phyloP scores from a whole-genome alignment of 2,329 filamentous ascomycete genomes.

The Pestalotiopsis sp. region DNA sequence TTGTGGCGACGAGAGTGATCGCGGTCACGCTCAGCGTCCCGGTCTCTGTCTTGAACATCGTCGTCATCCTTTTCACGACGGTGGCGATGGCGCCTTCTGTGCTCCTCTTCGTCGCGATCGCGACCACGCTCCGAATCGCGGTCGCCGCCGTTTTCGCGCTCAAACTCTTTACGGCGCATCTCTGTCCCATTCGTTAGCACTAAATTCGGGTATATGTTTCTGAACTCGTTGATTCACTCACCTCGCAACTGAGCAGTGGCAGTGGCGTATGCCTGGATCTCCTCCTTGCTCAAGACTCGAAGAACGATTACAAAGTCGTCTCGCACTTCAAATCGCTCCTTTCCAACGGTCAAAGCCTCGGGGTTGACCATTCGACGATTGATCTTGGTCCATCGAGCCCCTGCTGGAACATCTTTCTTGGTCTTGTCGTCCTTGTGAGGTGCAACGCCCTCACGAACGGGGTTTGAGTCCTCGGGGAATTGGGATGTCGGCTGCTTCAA shows the following conservation, averaged over 20 bases:
- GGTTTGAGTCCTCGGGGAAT: conserved; percentile 84
- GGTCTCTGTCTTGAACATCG: conserved; percentile 23
- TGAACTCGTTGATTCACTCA: conserved; percentile 39
- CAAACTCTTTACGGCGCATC: conserved; percentile 41
- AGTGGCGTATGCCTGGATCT: conserved; percentile 84
- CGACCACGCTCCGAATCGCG: conserved; percentile 20
- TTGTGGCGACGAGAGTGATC: conserved; percentile 25
- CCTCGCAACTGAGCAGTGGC: conserved; percentile 81
- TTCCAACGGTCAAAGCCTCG: conserved; percentile 79
- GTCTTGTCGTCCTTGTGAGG: conserved; percentile 86
- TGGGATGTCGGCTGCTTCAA: conserved; percentile 77
- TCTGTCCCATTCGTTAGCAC: conserved; percentile 31
- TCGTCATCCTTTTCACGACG: conserved; percentile 32
- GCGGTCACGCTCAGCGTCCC: conserved; percentile 23
- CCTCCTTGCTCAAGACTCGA: conserved; percentile 80
- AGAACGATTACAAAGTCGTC: conserved; percentile 92
- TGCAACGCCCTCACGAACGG: conserved; percentile 84
- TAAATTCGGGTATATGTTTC: conserved; percentile 27
- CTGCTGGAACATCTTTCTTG: conserved; percentile 70
- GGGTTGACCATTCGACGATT: conserved; percentile 86
- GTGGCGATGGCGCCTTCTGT: conserved; percentile 25
- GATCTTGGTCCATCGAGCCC: conserved; percentile 92
- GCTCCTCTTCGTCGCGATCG: conserved; percentile 32
- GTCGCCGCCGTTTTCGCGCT: conserved; percentile 25
- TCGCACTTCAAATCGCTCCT: conserved; percentile 89